A percentile compares a stretch with the other conserved stretches of the same genome.
Conservation (phyloP, 331 rosid genomes). For the Malus hybrid region DNA sequence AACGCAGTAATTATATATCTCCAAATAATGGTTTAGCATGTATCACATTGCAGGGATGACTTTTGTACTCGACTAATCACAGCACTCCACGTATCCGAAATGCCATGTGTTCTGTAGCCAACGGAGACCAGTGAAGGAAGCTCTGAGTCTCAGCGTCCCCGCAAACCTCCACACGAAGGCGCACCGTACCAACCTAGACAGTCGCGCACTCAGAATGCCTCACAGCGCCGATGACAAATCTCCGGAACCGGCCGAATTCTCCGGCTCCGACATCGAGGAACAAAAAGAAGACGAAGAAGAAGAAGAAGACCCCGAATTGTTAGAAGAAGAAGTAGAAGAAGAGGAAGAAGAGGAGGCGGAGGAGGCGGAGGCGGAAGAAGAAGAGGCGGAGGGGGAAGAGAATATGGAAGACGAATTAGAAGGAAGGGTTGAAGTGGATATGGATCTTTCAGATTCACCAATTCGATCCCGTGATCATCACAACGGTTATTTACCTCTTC, state of each 20-base stretch:
- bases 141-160: constrained; percentile 1
- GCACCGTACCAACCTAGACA: background rate
- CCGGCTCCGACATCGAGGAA: background rate
- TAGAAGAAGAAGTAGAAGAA: background rate
- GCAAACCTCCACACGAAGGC: background rate
- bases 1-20: no score
- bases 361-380: background rate
- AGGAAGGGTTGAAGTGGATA: constrained; percentile 3
- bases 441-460: constrained; percentile 21
- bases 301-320: background rate
- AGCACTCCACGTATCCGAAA: background rate
- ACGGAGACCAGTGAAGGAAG: background rate
- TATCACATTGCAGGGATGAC: no score
- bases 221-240: background rate
- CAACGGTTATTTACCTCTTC: constrained; percentile 20
- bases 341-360: background rate
- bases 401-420: background rate
- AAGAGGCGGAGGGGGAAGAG: background rate
- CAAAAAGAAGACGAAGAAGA: background rate
- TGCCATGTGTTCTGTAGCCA: background rate
- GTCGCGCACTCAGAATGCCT: background rate
- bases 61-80: background rate
- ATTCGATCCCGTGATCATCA: constrained; percentile 2
- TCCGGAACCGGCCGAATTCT: background rate
- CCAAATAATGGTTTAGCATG: no score